Percentiles rank a stretch among this genome's conserved stretches.
These are phyloP conservation scores for Biscogniauxia marginata DNA, from an alignment of 2,329 filamentous ascomycete genomes.

Conservation along the genomic window DNA sequence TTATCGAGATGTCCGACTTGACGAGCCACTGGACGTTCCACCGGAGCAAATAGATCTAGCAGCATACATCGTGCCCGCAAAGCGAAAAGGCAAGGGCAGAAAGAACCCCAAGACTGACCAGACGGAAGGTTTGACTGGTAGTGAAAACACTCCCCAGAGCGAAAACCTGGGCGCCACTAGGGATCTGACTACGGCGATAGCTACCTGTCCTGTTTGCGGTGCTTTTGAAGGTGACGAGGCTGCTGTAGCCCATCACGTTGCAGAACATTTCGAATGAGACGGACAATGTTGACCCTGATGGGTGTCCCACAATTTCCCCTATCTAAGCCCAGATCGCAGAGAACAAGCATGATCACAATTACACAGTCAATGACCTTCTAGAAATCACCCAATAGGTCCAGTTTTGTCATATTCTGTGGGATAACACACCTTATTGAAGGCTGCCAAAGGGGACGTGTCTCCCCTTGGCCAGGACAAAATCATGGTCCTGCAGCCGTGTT, in stretches of 20 bases:
- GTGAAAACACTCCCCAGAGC: constrained; percentile 9
- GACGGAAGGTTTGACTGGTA: constrained; percentile 8
- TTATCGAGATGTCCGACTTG: constrained; percentile 33
- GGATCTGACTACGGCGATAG: constrained; percentile 31
- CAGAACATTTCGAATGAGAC: constrained; percentile 49
- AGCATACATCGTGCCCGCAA: constrained; percentile 46
- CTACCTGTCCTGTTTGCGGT: constrained; percentile 63
- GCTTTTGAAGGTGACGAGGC: constrained; percentile 66
- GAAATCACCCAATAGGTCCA: background rate
- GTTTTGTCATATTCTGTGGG: background rate
- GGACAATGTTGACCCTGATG: background rate
- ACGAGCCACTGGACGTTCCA: constrained; percentile 37
- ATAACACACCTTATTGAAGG: background rate
- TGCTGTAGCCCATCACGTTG: constrained; percentile 67
- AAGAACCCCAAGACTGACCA: constrained; percentile 19
- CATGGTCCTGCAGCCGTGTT: background rate
- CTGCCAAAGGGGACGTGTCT: too few species aligned
- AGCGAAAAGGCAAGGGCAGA: constrained; percentile 30
- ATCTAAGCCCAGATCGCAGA: background rate
- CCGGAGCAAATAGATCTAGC: constrained; percentile 47
- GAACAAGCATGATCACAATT: background rate
- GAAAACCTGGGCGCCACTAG: constrained; percentile 6
- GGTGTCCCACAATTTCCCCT: background rate
- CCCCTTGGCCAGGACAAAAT: background rate
- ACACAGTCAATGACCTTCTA: background rate